phyloP scores from a whole-genome alignment of 1,139 yeast species.

The Entelexis sorbosivorans region DNA sequence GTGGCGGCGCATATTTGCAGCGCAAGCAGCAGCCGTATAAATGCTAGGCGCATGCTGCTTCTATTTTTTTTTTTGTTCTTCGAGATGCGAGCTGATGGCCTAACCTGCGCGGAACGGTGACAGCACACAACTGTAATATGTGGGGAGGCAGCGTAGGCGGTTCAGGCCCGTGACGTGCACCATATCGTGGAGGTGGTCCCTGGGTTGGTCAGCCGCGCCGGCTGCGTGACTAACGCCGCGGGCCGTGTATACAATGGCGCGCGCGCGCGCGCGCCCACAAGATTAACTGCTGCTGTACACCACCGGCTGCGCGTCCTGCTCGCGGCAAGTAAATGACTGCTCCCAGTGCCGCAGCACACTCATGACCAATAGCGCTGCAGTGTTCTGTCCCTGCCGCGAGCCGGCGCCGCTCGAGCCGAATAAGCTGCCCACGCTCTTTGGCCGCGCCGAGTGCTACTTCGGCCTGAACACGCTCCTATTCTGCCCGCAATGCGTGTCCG shows the following conservation, averaged over 20 bases:
- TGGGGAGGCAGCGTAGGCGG: background rate
- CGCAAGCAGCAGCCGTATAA: background rate
- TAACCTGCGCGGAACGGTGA: too few species aligned
- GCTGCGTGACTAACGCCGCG: too few species aligned
- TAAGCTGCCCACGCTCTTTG: conserved; percentile 10
- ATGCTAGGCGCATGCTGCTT: background rate
- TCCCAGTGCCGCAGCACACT: too few species aligned
- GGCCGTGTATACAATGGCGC: too few species aligned
- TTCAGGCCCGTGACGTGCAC: background rate
- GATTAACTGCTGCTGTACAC: too few species aligned
- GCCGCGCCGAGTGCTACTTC: conserved; percentile 15
- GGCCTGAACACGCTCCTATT: conserved; percentile 20
- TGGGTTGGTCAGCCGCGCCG: too few species aligned
- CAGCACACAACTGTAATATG: background rate
- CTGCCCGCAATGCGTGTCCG: conserved; percentile 21
- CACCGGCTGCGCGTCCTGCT: background rate
- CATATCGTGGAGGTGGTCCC: too few species aligned
- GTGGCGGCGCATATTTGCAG: background rate
- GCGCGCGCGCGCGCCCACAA: too few species aligned
- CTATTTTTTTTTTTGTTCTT: too few species aligned
- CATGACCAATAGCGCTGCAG: background rate
- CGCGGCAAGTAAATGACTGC: background rate
- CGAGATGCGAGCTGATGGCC: too few species aligned
- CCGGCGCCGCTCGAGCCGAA: conserved; percentile 4
- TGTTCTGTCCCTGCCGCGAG: conserved; percentile 18